Evolutionary conservation across 2,329 filamentous ascomycete genomes (phyloP), one percentile per base, ranked within the genome.

Genomic region (Trichoderma atrobrunneum): DNA sequence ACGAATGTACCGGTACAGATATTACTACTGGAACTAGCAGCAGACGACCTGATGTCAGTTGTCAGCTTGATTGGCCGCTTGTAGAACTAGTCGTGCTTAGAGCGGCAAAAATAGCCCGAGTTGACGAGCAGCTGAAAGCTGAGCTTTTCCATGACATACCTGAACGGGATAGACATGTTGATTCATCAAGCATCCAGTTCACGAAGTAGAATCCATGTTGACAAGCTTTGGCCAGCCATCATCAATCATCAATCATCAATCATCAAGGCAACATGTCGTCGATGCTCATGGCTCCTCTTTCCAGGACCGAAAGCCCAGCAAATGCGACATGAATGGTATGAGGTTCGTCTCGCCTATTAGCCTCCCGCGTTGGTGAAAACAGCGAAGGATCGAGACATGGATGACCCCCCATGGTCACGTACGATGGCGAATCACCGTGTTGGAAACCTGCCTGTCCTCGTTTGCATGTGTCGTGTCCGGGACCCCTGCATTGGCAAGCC

Each of bases 401-500:
- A 51, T 26, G 24, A 2, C 32, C 59, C 36, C 26, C 65, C 54
- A 61, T 61, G 6, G 5, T n/a, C n/a, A 24, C 66, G 28, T 51
- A 43, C 32, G 21, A 18, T 28, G 54, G 57, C 56, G 54, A 68
- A 69, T 61, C 57, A 43, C n/a, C 32, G 16, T 2, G n/a, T 51
- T 51, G 18, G 14, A 59, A 34, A 54, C 7, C 28, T 30, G 66
- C 12, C 36, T 51, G 54, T 69, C 56, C 28, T 34, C 36, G 54
- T 62, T 51, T 54, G 56, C 66, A 61, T 61, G 56, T 59, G 56
- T 59, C 56, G 56, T 59, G 54, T 69, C n/a, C 18, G 28, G 18
- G 32, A 14, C 66, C 66, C 66, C 66, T 69, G 66, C 66, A 67
- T 69, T n/a, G 30, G 63, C 63, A 59, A 57, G 36, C 21, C 63